Evolutionary conservation across 257 asterid species (phyloP).

Genomic region (Solanum sejunctum): DNA sequence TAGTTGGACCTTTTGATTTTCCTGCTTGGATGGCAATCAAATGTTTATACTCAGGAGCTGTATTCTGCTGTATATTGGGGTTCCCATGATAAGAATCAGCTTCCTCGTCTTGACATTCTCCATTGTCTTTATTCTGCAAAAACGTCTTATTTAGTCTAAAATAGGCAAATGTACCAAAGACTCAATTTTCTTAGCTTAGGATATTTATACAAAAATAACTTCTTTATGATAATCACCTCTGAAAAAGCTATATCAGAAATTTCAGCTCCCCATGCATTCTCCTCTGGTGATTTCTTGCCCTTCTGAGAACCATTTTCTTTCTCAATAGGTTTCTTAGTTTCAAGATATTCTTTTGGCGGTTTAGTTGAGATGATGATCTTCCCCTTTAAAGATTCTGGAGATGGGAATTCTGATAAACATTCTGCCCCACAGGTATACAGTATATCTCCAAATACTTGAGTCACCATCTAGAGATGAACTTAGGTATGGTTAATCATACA

Average conservation of each 20-base stretch:
- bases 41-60: slow-evolving; percentile 38
- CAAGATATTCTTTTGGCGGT: slow-evolving; percentile 58
- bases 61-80: slow-evolving; percentile 10
- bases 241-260: slow-evolving; percentile 9
- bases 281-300: slow-evolving; percentile 28
- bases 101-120: slow-evolving; percentile 20
- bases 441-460: slow-evolving; percentile 35
- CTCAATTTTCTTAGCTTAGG: neutral
- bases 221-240: slow-evolving; percentile 8
- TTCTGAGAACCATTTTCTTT: slow-evolving; percentile 15
- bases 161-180: neutral
- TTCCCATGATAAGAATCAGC: slow-evolving; percentile 23
- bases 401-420: slow-evolving; percentile 40
- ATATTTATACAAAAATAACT: neutral
- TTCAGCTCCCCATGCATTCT: slow-evolving; percentile 50
- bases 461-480: slow-evolving; percentile 39
- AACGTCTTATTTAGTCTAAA: neutral
- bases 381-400: slow-evolving; percentile 52
- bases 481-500: neutral
- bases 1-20: slow-evolving; percentile 53
- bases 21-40: slow-evolving; percentile 54
- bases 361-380: slow-evolving; percentile 59
- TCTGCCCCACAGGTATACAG: slow-evolving; percentile 35
- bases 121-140: slow-evolving; percentile 18
- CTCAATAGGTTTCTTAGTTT: slow-evolving; percentile 18